phyloP scores from a whole-genome alignment of 768 basidiomycete genomes.

The Tulasnella sp. region DNA sequence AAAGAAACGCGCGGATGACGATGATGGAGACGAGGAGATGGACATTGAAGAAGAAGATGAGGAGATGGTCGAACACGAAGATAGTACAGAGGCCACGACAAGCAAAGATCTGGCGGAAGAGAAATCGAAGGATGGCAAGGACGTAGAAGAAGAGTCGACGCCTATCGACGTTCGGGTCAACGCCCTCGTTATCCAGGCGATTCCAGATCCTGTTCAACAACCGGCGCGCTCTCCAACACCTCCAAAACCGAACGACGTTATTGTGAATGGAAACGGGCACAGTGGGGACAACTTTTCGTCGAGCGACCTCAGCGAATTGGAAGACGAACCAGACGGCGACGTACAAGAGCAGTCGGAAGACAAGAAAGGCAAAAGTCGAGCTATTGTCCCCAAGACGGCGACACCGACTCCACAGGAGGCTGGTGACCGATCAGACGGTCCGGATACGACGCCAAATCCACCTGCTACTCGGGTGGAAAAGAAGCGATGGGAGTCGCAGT shows the following conservation, averaged over 20 bases:
- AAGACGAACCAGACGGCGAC: not conserved
- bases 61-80: not conserved
- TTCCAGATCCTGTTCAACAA: not conserved
- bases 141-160: constrained; percentile 8
- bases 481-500: not conserved
- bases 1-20: not conserved
- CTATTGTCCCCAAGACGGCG: not conserved
- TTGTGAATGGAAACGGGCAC: constrained; percentile 9
- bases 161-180: not conserved
- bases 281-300: not conserved
- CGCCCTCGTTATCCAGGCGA: not conserved
- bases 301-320: constrained; percentile 2
- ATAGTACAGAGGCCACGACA: not conserved
- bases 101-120: not conserved
- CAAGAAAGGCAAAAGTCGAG: not conserved
- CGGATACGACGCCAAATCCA: not conserved
- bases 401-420: not conserved
- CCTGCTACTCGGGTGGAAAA: not conserved
- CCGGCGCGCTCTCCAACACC: not conserved
- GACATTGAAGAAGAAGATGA: constrained; percentile 1
- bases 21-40: constrained; percentile 9
- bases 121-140: not conserved
- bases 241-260: not conserved
- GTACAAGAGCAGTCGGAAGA: not conserved
- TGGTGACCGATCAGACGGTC: not conserved